Conservation (phyloP, 345 rosid genomes). For the Murraya paniculata region DNA sequence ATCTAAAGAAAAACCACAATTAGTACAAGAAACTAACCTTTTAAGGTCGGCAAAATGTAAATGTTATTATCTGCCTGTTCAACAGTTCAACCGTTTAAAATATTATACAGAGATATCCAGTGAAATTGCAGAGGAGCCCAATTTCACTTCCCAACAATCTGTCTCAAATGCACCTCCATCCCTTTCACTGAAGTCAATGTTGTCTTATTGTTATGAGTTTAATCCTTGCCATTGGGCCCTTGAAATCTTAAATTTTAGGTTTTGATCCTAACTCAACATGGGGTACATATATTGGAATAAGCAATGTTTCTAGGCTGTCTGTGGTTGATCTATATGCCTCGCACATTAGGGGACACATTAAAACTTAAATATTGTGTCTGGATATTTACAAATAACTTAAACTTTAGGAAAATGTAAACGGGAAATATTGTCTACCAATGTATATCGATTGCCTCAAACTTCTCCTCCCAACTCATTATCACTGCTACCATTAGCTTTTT, state of each 20-base stretch:
- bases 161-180: background rate
- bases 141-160: background rate
- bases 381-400: background rate
- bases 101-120: background rate
- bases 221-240: background rate
- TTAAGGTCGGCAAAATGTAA: background rate
- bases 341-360: background rate
- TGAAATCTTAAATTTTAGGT: background rate
- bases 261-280: background rate
- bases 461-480: background rate
- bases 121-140: background rate
- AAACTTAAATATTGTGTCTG: background rate
- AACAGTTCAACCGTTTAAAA: background rate
- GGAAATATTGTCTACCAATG: background rate
- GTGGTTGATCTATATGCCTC: background rate
- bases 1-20: conserved; percentile 40
- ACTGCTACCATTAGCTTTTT: background rate
- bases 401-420: background rate
- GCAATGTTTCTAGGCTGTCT: no score
- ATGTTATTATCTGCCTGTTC: background rate
- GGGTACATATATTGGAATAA: background rate
- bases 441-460: background rate
- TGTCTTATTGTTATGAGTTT: background rate
- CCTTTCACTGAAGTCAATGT: background rate
- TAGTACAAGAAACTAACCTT: background rate